Evolutionary conservation across 1,284 basidiomycete species (phyloP).

Genomic region (Cerioporus squamosus): DNA sequence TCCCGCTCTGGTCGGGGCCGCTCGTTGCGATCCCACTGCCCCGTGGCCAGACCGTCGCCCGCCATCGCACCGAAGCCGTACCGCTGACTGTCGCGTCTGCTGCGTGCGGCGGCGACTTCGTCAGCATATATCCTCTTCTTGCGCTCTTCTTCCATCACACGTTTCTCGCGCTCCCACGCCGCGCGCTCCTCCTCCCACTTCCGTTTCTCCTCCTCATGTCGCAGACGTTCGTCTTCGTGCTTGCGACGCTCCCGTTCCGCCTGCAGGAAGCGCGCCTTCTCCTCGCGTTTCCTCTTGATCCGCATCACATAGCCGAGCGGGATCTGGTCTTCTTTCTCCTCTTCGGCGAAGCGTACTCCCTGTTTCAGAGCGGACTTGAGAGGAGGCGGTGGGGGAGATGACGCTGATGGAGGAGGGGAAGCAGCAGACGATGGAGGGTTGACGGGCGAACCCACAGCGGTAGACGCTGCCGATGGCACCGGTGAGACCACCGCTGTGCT

Average conservation of each 20-base stretch:
- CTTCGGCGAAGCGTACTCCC: constrained; percentile 73
- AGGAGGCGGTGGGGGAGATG: constrained; percentile 7
- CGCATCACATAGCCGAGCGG: constrained; percentile 71
- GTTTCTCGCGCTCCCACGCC: constrained; percentile 60
- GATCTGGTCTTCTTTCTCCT: constrained; percentile 64
- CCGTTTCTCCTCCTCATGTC: constrained; percentile 50
- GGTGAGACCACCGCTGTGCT: constrained; percentile 1
- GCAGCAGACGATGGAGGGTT: constrained; percentile 8
- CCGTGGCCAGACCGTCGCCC: constrained; percentile 24
- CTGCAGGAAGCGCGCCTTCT: constrained; percentile 69
- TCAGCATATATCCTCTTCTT: constrained; percentile 59
- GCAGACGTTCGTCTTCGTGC: constrained; percentile 52
- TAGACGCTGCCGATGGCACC: constrained; percentile 7
- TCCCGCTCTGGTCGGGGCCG: constrained; percentile 25
- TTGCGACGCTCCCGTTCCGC: constrained; percentile 59
- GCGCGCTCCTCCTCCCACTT: constrained; percentile 59
- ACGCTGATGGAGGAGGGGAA: constrained; percentile 21
- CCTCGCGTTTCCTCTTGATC: constrained; percentile 69
- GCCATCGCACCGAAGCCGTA: constrained; percentile 27
- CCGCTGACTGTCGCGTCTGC: constrained; percentile 60
- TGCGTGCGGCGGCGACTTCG: constrained; percentile 62
- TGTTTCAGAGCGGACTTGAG: constrained; percentile 43
- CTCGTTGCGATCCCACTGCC: constrained; percentile 23
- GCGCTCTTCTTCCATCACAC: constrained; percentile 57
- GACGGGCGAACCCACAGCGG: constrained; percentile 10